phyloP scores from a whole-genome alignment of 345 rosid species.

The Turritis glabra region DNA sequence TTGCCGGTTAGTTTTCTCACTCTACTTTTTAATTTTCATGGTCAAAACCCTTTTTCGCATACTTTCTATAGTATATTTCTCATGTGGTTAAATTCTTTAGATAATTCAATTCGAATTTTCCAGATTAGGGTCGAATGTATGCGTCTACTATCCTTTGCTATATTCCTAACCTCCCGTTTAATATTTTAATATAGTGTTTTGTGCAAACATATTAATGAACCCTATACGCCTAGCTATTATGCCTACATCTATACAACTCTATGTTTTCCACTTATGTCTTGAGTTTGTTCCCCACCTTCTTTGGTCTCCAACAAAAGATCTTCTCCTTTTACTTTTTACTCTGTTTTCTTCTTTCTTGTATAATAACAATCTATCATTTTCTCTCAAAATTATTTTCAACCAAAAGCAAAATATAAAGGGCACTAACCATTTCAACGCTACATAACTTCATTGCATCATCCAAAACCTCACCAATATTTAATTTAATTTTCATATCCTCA shows the following conservation, averaged over 20 bases:
- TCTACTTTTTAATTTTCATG: constrained; percentile 2
- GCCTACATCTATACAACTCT: constrained; percentile 42
- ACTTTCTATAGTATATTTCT: not conserved
- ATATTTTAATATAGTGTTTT: constrained; percentile 9
- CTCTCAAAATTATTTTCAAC: constrained; percentile 29
- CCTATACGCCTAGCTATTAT: constrained; percentile 32
- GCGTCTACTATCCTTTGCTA: constrained; percentile 26
- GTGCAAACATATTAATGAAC: constrained; percentile 26
- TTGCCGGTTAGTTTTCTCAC: constrained; percentile 8
- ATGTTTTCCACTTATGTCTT: constrained; percentile 44
- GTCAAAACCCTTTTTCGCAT: constrained; percentile 27
- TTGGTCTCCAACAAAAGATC: constrained; percentile 45
- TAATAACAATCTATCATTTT: constrained; percentile 16
- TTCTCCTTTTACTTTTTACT: constrained; percentile 17
- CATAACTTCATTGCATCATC: constrained; percentile 33
- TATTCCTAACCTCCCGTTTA: constrained; percentile 28
- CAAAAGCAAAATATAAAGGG: constrained; percentile 28
- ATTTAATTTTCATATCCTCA: constrained; percentile 9
- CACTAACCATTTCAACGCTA: constrained; percentile 35
- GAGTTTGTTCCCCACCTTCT: constrained; percentile 48
- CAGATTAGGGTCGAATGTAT: constrained; percentile 27
- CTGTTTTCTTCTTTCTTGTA: constrained; percentile 16
- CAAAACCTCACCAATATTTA: constrained; percentile 26
- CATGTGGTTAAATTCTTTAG: not conserved
- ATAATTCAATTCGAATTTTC: constrained; percentile 10